Evolutionary conservation across 306 rosid genomes (phyloP).

Genomic region (Lathyrus aphaca): DNA sequence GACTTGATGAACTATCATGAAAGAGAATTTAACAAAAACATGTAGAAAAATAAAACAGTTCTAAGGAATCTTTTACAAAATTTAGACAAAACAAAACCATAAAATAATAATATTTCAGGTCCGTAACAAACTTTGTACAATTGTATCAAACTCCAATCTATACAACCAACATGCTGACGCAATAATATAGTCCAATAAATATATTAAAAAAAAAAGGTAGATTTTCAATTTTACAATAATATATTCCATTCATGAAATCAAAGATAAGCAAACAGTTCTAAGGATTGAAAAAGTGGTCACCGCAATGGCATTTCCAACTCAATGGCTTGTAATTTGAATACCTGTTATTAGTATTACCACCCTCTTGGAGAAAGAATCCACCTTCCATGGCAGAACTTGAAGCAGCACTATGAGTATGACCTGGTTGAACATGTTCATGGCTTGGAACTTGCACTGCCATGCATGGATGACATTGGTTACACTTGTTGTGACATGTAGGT

Average conservation of each 20-base stretch:
- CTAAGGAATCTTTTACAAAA: not conserved
- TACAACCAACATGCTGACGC: constrained; percentile 31
- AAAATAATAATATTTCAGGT: constrained; percentile 15
- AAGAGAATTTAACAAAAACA: no score
- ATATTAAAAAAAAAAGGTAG: not conserved
- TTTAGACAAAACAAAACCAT: not conserved
- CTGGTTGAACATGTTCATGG: constrained; percentile 41
- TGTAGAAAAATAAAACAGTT: not conserved
- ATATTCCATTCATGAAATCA: not conserved
- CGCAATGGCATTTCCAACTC: constrained; percentile 90
- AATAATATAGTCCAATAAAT: constrained; percentile 9
- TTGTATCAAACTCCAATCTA: constrained; percentile 31
- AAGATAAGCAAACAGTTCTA: constrained; percentile 32
- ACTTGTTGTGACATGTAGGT: constrained; percentile 83
- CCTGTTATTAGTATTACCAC: constrained; percentile 32
- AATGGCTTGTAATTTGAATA: constrained; percentile 90
- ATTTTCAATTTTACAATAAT: constrained; percentile 27
- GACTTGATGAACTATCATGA: not conserved
- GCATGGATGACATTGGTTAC: constrained; percentile 82
- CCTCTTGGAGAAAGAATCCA: constrained; percentile 38
- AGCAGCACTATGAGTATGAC: constrained; percentile 12
- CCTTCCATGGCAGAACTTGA: constrained; percentile 24
- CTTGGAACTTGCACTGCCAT: constrained; percentile 72
- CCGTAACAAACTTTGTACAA: constrained; percentile 37
- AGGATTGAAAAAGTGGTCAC: constrained; percentile 70